A percentile compares a stretch with the other conserved stretches of the same genome.
Evolutionary conservation across 2,329 filamentous ascomycete species (phyloP).

Genomic region (Epichloe bromicola): DNA sequence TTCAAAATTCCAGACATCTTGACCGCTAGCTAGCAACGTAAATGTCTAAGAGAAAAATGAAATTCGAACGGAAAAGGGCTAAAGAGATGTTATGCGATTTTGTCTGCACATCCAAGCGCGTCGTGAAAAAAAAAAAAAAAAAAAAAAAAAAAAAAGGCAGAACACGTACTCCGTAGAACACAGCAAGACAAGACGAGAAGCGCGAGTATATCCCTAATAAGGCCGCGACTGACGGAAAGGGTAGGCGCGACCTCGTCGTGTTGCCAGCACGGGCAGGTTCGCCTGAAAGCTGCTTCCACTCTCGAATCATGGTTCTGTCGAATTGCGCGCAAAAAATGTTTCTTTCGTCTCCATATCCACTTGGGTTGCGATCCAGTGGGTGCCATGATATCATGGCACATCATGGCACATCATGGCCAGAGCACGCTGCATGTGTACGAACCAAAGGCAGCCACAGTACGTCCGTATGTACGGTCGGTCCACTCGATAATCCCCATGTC

Average conservation of each 20-base stretch:
- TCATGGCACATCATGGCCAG: slow-evolving; percentile 14
- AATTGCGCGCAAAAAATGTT: neutral
- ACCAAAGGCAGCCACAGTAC: neutral
- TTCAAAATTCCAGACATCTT: no score
- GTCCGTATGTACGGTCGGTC: neutral
- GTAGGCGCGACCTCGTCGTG: neutral
- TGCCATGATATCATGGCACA: slow-evolving; percentile 21
- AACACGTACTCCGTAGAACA: no score
- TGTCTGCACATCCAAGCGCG: no score
- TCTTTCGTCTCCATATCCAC: neutral
- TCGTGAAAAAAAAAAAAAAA: no score
- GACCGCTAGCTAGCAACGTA: neutral
- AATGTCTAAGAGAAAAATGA: no score
- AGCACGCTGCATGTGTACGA: neutral
- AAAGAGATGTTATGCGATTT: no score
- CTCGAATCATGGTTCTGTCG: neutral
- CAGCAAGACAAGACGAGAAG: neutral
- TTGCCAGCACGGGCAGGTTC: no score
- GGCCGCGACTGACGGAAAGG: neutral
- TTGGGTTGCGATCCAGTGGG: neutral
- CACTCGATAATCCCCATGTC: neutral
- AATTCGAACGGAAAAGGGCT: neutral
- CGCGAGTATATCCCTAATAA: no score
- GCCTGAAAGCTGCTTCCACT: neutral
- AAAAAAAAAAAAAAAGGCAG: no score